phyloP scores from a whole-genome alignment of 148 eudicot species.

The Arctostaphylos glauca region DNA sequence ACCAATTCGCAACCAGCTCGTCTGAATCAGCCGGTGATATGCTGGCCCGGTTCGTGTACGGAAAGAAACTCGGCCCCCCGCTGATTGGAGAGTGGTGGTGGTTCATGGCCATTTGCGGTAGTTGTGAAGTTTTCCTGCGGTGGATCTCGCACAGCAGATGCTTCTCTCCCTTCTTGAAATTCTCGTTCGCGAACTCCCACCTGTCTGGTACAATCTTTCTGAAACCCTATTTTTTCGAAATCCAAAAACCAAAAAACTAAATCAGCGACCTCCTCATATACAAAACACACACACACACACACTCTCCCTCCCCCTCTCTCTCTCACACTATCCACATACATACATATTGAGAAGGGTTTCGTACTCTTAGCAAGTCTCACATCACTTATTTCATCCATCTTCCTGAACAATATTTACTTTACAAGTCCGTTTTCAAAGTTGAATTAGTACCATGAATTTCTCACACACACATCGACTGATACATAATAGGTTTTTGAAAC shows the following conservation, averaged over 20 bases:
- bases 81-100: constrained; percentile 22
- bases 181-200: constrained; percentile 94
- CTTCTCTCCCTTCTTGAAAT: constrained; percentile 81
- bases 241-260: background rate
- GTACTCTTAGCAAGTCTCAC: no score
- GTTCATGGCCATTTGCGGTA: constrained; percentile 33
- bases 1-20: constrained; percentile 31
- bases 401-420: no score
- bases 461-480: no score
- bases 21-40: constrained; percentile 71
- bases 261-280: background rate
- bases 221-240: constrained; percentile 57
- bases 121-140: constrained; percentile 75
- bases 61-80: constrained; percentile 30
- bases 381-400: no score
- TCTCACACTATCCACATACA: no score
- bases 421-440: no score
- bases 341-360: no score
- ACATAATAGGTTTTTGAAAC: no score
- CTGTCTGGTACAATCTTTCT: constrained; percentile 76
- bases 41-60: constrained; percentile 40
- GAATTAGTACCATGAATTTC: no score
- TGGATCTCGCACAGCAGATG: constrained; percentile 86
- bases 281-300: background rate
- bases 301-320: no score